A percentile compares a stretch with the other conserved stretches of the same genome.
These are phyloP conservation scores for Penicillium sp. DNA, from an alignment of 2,329 filamentous ascomycete species.

Conservation along the genomic window DNA sequence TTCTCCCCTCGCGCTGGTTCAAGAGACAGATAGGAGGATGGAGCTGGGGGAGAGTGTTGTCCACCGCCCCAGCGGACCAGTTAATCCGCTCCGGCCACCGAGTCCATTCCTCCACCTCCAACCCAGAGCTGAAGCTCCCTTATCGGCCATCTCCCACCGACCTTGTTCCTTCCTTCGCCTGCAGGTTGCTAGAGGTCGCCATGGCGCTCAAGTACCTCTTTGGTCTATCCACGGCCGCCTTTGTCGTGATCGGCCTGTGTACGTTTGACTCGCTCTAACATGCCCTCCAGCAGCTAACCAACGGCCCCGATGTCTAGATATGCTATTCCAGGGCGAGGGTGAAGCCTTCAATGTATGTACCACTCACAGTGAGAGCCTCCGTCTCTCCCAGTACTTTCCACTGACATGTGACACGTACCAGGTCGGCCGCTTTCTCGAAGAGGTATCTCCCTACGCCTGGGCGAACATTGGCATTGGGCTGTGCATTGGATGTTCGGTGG, in stretches of 20 bases:
- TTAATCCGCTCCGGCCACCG: slow-evolving; percentile 34
- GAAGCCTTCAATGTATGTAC: slow-evolving; percentile 84
- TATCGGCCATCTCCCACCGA: slow-evolving; percentile 17
- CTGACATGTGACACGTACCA: slow-evolving; percentile 39
- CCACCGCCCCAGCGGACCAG: slow-evolving; percentile 24
- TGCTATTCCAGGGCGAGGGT: slow-evolving; percentile 96
- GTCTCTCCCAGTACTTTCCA: neutral
- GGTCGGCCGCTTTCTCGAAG: slow-evolving; percentile 92
- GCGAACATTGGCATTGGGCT: slow-evolving; percentile 84
- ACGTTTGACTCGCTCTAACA: slow-evolving; percentile 41
- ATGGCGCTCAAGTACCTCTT: slow-evolving; percentile 74
- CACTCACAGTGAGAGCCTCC: neutral
- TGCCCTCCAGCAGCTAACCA: slow-evolving; percentile 19
- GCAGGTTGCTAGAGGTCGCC: slow-evolving; percentile 28
- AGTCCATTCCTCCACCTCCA: slow-evolving; percentile 21
- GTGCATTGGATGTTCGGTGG: slow-evolving; percentile 93
- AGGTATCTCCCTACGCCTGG: slow-evolving; percentile 91
- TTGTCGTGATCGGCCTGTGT: slow-evolving; percentile 76
- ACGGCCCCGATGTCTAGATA: slow-evolving; percentile 59
- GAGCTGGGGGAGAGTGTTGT: slow-evolving; percentile 29
- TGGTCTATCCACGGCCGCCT: slow-evolving; percentile 64
- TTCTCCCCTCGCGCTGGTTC: neutral
- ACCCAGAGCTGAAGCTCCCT: slow-evolving; percentile 20
- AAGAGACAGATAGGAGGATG: slow-evolving; percentile 13
- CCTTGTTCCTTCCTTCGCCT: slow-evolving; percentile 22